These are phyloP conservation scores for Calocybe cyanea DNA, from an alignment of 768 basidiomycete genomes.

Conservation along the genomic window DNA sequence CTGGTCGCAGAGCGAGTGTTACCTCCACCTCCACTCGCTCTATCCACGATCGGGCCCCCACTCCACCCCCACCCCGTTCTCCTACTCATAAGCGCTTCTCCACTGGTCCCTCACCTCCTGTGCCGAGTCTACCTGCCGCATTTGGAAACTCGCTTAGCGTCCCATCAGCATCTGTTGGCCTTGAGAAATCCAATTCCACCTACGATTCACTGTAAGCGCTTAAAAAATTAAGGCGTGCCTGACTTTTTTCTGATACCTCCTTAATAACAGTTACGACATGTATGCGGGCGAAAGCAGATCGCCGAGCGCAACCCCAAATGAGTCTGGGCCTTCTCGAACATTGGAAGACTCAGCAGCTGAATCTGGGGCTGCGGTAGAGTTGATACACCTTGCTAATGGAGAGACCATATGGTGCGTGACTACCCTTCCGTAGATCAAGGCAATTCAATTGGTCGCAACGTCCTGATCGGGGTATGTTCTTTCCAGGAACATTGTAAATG, in stretches of 20 bases:
- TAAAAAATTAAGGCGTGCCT: slow-evolving; percentile 5
- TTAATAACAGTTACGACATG: slow-evolving; percentile 67
- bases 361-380: slow-evolving; percentile 64
- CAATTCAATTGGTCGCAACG: too few species aligned
- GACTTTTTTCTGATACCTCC: slow-evolving; percentile 15
- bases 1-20: slow-evolving; percentile 59
- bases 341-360: slow-evolving; percentile 31
- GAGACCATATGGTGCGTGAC: slow-evolving; percentile 78
- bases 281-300: slow-evolving; percentile 59
- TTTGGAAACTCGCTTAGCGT: slow-evolving; percentile 37
- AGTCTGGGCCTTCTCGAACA: slow-evolving; percentile 29
- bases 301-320: slow-evolving; percentile 28
- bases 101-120: slow-evolving; percentile 60
- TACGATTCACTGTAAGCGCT: slow-evolving; percentile 75
- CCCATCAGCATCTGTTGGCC: slow-evolving; percentile 34
- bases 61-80: slow-evolving; percentile 76
- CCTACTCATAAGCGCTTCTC: slow-evolving; percentile 59
- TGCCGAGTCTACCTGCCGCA: slow-evolving; percentile 56
- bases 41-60: slow-evolving; percentile 77
- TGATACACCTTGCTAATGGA: slow-evolving; percentile 83
- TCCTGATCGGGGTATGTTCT: slow-evolving; percentile 9
- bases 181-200: slow-evolving; percentile 65
- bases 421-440: slow-evolving; percentile 3
- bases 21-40: slow-evolving; percentile 64
- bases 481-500: slow-evolving; percentile 77